phyloP scores from a whole-genome alignment of 192 early-diverging fungal species.

The Umbelopsis sp. region DNA sequence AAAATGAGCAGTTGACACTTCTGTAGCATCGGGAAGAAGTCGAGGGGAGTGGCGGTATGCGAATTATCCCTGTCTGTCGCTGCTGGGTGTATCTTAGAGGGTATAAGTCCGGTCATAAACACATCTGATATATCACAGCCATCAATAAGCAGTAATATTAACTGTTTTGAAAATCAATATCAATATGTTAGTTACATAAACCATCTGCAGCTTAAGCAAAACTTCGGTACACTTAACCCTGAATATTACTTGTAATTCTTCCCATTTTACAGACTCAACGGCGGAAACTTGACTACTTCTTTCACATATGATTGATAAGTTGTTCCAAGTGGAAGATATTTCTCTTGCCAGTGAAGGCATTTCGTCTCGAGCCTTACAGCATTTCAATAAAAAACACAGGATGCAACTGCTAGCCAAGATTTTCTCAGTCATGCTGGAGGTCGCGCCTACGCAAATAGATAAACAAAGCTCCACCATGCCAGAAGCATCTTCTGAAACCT shows the following conservation, averaged over 20 bases:
- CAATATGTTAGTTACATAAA: not conserved
- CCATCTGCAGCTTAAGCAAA: not conserved
- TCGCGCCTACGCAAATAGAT: not conserved
- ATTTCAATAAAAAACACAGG: not conserved
- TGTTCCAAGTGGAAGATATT: too few species aligned
- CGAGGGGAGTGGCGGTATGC: not conserved
- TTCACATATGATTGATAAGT: too few species aligned
- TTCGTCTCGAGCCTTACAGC: not conserved
- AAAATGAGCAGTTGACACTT: not conserved
- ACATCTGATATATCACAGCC: not conserved
- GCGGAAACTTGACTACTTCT: too few species aligned
- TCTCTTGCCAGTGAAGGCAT: not conserved
- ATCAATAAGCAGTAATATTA: not conserved
- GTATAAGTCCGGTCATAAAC: not conserved
- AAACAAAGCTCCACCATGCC: not conserved
- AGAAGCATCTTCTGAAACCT: not conserved
- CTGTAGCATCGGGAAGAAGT: not conserved
- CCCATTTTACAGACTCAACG: not conserved
- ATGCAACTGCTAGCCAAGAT: slow-evolving; percentile 5
- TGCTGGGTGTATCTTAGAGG: not conserved
- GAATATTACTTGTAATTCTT: not conserved
- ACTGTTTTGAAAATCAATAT: not conserved
- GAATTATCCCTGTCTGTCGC: too few species aligned
- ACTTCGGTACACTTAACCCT: not conserved
- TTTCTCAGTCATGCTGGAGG: not conserved